Evolutionary conservation across 2,329 filamentous ascomycete species (phyloP).

Genomic region (Huntiella savannae): DNA sequence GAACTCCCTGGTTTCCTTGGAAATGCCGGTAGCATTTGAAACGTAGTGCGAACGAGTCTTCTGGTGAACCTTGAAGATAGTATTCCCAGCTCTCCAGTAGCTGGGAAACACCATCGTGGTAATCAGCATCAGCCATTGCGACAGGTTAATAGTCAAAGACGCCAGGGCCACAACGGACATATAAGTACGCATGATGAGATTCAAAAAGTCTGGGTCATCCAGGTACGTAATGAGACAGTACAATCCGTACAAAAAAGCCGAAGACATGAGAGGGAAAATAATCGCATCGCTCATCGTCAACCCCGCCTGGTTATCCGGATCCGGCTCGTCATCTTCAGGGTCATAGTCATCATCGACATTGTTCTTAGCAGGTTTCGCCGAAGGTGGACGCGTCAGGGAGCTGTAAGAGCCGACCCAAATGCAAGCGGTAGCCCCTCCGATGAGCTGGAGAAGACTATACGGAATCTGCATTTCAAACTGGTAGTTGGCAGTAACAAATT

Average conservation of each 20-base stretch:
- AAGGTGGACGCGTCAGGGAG: slow-evolving; percentile 66
- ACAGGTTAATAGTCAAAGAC: slow-evolving; percentile 52
- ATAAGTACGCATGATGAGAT: slow-evolving; percentile 66
- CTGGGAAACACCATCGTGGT: slow-evolving; percentile 54
- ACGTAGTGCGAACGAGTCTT: slow-evolving; percentile 9
- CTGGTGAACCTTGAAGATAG: slow-evolving; percentile 22
- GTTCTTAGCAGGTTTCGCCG: slow-evolving; percentile 39
- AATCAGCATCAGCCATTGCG: slow-evolving; percentile 47
- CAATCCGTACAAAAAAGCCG: slow-evolving; percentile 48
- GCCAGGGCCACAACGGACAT: slow-evolving; percentile 66
- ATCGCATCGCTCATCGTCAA: slow-evolving; percentile 53
- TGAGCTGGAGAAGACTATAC: slow-evolving; percentile 20
- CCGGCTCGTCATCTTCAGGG: slow-evolving; percentile 29
- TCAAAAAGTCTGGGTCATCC: slow-evolving; percentile 61
- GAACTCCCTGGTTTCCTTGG: slow-evolving; percentile 12
- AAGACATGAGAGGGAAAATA: slow-evolving; percentile 65
- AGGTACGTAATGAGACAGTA: slow-evolving; percentile 86
- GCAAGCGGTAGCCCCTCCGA: slow-evolving; percentile 53
- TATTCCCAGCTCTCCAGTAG: slow-evolving; percentile 33
- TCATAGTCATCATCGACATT: slow-evolving; percentile 15
- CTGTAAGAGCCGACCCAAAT: slow-evolving; percentile 75
- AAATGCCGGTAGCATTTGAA: not conserved
- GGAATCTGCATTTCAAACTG: not conserved
- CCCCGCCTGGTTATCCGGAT: slow-evolving; percentile 27
- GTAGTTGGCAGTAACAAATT: not conserved